Percentiles rank a stretch among this genome's conserved stretches.
These are phyloP conservation scores for Cruciata laevipes DNA, from an alignment of 257 asterid species.

Conservation along the genomic window DNA sequence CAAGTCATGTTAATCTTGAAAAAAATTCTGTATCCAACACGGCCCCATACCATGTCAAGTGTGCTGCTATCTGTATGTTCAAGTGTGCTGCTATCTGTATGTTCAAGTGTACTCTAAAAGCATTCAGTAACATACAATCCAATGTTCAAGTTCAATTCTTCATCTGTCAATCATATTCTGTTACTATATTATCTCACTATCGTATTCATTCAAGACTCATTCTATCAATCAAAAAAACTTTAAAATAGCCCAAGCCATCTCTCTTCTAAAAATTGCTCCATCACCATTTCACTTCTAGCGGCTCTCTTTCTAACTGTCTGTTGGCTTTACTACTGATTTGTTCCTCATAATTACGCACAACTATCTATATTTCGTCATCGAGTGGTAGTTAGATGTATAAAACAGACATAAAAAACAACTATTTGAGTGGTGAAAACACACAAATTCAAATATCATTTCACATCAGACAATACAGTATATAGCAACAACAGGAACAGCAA, in stretches of 20 bases:
- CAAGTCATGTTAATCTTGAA: neutral
- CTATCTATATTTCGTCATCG: neutral
- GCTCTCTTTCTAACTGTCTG: neutral
- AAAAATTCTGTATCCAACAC: neutral
- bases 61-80: neutral
- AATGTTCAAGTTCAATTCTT: neutral
- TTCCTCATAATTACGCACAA: neutral
- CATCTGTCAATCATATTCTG: neutral
- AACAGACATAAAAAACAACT: neutral
- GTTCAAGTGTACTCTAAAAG: neutral
- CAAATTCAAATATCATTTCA: neutral
- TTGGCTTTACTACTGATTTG: neutral
- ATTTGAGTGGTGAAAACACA: neutral
- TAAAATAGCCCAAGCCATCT: neutral
- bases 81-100: neutral
- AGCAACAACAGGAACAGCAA: neutral
- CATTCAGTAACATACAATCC: neutral
- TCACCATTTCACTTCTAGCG: neutral
- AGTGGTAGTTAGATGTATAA: neutral
- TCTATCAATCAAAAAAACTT: no score
- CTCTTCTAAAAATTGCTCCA: neutral
- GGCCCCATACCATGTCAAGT: neutral
- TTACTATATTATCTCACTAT: neutral
- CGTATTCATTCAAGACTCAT: neutral
- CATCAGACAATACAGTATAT: neutral